phyloP scores from a whole-genome alignment of 1,139 yeast species.

The Sugiyamaella novakii region DNA sequence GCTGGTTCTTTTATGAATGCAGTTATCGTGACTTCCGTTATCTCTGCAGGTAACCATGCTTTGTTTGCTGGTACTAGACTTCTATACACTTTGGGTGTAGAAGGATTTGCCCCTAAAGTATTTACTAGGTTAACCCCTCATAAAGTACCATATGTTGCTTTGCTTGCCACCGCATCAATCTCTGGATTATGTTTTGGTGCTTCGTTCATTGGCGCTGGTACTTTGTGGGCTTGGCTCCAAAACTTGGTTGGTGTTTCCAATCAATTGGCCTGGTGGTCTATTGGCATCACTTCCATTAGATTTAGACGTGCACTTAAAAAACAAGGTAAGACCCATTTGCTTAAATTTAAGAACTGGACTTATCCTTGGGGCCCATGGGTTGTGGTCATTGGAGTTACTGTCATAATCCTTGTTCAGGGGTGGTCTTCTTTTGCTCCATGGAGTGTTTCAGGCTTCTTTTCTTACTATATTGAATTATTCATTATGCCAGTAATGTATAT shows the following conservation, averaged over 20 bases:
- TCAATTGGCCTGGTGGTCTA: conserved; percentile 60
- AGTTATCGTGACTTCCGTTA: conserved; percentile 52
- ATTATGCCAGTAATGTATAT: conserved; percentile 54
- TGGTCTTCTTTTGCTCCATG: conserved; percentile 65
- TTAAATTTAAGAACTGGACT: conserved; percentile 52
- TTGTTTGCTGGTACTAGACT: conserved; percentile 54
- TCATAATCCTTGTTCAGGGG: conserved; percentile 62
- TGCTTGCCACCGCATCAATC: conserved; percentile 46
- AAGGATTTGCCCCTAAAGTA: conserved; percentile 54
- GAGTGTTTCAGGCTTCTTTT: conserved; percentile 55
- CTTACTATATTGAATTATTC: conserved; percentile 49
- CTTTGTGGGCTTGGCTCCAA: conserved; percentile 65
- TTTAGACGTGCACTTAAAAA: conserved; percentile 50
- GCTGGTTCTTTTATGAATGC: conserved; percentile 57
- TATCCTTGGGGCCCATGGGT: conserved; percentile 67
- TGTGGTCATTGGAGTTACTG: conserved; percentile 50
- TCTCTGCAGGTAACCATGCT: conserved; percentile 57
- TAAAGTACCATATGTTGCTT: conserved; percentile 52
- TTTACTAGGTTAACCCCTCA: conserved; percentile 50
- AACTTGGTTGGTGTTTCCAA: conserved; percentile 64
- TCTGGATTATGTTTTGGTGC: conserved; percentile 70
- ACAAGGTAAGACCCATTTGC: conserved; percentile 37
- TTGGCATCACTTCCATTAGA: conserved; percentile 50
- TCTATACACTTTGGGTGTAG: conserved; percentile 50
- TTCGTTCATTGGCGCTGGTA: conserved; percentile 50